Percentiles rank a stretch among this genome's conserved stretches.
phyloP scores from a whole-genome alignment of 345 rosid genomes.

The Zanthoxylum bungeanum region DNA sequence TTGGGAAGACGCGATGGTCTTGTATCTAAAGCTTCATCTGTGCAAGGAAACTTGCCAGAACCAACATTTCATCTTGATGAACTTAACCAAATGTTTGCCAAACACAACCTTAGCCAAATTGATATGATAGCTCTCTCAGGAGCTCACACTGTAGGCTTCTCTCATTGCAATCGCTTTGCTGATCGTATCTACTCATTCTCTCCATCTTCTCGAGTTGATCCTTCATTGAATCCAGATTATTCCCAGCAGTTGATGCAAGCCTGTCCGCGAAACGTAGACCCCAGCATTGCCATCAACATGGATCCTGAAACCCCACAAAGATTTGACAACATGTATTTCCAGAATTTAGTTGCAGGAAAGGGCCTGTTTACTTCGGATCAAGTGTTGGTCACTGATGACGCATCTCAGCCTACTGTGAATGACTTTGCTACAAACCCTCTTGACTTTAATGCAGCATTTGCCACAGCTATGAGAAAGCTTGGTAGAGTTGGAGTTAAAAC shows the following conservation, averaged over 20 bases:
- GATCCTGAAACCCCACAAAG: constrained; percentile 49
- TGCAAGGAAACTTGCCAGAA: constrained; percentile 66
- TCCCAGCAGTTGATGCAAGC: constrained; percentile 50
- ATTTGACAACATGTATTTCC: constrained; percentile 70
- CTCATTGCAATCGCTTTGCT: constrained; percentile 70
- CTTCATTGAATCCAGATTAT: constrained; percentile 52
- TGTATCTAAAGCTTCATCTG: constrained; percentile 57
- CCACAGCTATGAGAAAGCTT: constrained; percentile 63
- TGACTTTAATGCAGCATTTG: constrained; percentile 59
- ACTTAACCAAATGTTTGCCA: constrained; percentile 49
- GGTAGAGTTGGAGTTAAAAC: constrained; percentile 73
- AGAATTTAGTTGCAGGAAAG: constrained; percentile 65
- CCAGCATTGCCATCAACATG: constrained; percentile 45
- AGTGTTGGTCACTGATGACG: constrained; percentile 44
- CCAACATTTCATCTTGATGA: constrained; percentile 46
- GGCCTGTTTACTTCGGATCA: constrained; percentile 78
- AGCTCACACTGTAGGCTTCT: constrained; percentile 87
- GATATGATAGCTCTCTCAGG: constrained; percentile 95
- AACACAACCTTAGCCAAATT: constrained; percentile 43
- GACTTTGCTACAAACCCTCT: constrained; percentile 55
- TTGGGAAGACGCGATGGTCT: constrained; percentile 82
- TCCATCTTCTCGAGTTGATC: constrained; percentile 49
- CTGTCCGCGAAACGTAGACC: constrained; percentile 57
- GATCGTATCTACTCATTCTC: constrained; percentile 67
- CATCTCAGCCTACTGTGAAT: constrained; percentile 48